Percentiles rank a stretch among this genome's conserved stretches.
Evolutionary conservation across 2,329 filamentous ascomycete species (phyloP).

Genomic region (Trichoderma cornu-damae): DNA sequence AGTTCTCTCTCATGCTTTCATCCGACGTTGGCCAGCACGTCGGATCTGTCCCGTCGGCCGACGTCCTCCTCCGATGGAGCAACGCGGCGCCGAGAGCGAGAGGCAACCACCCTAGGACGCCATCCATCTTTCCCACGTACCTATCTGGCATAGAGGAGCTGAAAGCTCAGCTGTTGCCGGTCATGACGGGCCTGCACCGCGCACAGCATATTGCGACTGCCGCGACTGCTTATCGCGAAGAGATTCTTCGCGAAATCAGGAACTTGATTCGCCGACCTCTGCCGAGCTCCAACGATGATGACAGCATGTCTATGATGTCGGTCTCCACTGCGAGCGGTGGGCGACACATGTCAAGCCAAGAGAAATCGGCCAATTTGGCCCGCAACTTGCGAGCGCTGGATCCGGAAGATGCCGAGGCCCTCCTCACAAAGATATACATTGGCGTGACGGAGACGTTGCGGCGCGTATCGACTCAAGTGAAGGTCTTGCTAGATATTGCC

Average conservation of each 20-base stretch:
- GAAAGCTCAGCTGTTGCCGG: slow-evolving; percentile 63
- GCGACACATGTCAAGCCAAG: slow-evolving; percentile 68
- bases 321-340: slow-evolving; percentile 69
- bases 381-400: slow-evolving; percentile 83
- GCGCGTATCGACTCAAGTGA: slow-evolving; percentile 82
- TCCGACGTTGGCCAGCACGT: slow-evolving; percentile 77
- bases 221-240: slow-evolving; percentile 77
- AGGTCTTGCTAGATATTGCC: slow-evolving; percentile 89
- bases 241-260: slow-evolving; percentile 80
- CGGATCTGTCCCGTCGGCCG: slow-evolving; percentile 61
- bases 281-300: slow-evolving; percentile 90
- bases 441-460: slow-evolving; percentile 82
- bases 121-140: slow-evolving; percentile 72
- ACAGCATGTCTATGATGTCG: slow-evolving; percentile 84
- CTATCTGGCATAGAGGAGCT: slow-evolving; percentile 66
- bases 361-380: slow-evolving; percentile 83
- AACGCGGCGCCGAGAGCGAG: slow-evolving; percentile 67
- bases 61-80: slow-evolving; percentile 82
- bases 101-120: slow-evolving; percentile 59
- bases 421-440: slow-evolving; percentile 79
- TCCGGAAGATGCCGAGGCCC: slow-evolving; percentile 74
- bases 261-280: slow-evolving; percentile 77
- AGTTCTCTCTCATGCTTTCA: slow-evolving; percentile 73
- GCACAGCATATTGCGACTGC: slow-evolving; percentile 76
- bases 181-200: slow-evolving; percentile 72